A percentile compares a stretch with the other conserved stretches of the same genome.
Evolutionary conservation across 192 early-diverging fungal species (phyloP).

Genomic region (Geranomyces michiganensis): DNA sequence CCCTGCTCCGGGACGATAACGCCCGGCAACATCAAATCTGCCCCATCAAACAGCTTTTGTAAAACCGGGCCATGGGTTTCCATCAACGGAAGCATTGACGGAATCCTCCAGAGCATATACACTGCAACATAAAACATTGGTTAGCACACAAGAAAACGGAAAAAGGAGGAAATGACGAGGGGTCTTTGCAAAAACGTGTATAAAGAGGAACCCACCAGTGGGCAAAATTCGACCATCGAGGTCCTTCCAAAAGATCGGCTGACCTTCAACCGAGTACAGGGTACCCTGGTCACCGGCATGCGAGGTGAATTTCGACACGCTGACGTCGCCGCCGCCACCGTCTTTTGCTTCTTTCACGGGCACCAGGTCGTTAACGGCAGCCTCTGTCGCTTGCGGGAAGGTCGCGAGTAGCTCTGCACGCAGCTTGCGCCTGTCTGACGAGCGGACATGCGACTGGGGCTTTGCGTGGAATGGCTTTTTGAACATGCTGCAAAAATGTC

Average conservation of each 20-base stretch:
- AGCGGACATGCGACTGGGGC: constrained; percentile 66
- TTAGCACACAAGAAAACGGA: background rate
- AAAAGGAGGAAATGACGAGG: background rate
- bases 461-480: constrained; percentile 76
- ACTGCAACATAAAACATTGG: constrained; percentile 48
- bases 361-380: constrained; percentile 5
- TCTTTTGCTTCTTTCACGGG: constrained; percentile 45
- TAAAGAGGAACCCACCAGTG: constrained; percentile 47
- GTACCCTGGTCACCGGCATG: constrained; percentile 67
- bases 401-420: constrained; percentile 58
- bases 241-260: constrained; percentile 70
- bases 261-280: constrained; percentile 62
- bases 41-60: constrained; percentile 74
- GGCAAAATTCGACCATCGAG: constrained; percentile 60
- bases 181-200: no score
- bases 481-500: constrained; percentile 32
- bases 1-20: constrained; percentile 55
- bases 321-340: constrained; percentile 59
- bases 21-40: constrained; percentile 83
- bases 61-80: constrained; percentile 72
- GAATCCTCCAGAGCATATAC: constrained; percentile 78
- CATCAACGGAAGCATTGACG: constrained; percentile 64
- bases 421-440: constrained; percentile 69
- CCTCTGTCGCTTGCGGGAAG: constrained; percentile 15
- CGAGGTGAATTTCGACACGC: constrained; percentile 66